Evolutionary conservation across 768 basidiomycete genomes (phyloP).

Genomic region (Pholiota molesta): DNA sequence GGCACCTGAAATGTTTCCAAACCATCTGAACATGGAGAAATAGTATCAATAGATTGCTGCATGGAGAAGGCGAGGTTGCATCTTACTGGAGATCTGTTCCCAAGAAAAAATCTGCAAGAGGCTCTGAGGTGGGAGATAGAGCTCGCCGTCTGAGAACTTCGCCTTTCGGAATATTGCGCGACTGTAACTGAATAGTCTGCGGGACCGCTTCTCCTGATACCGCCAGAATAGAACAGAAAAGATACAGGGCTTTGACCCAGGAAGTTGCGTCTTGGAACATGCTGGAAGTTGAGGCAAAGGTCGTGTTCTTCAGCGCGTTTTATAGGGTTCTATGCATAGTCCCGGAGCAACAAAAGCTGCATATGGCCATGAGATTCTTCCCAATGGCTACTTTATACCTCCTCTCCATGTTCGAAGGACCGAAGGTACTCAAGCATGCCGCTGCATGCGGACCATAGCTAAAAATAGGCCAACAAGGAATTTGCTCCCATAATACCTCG

Average conservation of each 20-base stretch:
- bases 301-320: neutral
- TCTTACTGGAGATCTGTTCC: constrained; percentile 60
- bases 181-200: constrained; percentile 34
- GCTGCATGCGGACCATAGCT: constrained; percentile 5
- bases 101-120: constrained; percentile 53
- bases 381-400: neutral
- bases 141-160: constrained; percentile 34
- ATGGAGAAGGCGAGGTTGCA: constrained; percentile 15
- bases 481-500: neutral
- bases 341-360: neutral
- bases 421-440: constrained; percentile 14
- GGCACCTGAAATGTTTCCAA: constrained; percentile 50
- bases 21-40: constrained; percentile 41
- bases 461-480: constrained; percentile 12
- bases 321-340: constrained; percentile 2
- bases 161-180: constrained; percentile 26
- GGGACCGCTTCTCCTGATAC: constrained; percentile 22
- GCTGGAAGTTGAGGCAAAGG: neutral
- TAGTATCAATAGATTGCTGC: neutral
- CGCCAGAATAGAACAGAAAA: constrained; percentile 9
- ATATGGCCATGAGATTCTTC: constrained; percentile 4
- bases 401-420: constrained; percentile 10
- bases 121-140: constrained; percentile 41
- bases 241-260: constrained; percentile 11
- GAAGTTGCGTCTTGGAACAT: constrained; percentile 11